Base-by-base conservation (phyloP, 805 yeast genomes). In the Nematodospora valgi region DNA sequence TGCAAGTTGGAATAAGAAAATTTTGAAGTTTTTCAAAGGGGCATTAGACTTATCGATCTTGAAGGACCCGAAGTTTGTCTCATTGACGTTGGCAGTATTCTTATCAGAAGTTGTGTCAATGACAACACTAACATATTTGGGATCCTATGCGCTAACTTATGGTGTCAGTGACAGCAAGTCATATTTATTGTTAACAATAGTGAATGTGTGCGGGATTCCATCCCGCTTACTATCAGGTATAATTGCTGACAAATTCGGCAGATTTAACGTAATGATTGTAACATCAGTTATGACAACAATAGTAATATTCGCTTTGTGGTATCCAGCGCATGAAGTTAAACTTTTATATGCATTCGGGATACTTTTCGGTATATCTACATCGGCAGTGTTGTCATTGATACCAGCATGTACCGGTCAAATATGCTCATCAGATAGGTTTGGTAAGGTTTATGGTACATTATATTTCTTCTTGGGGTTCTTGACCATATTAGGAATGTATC, bases 321-420 rank as follows among this genome's bases (percentile, higher is more conserved):
- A 52, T 8, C 61, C 60, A 2, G 61, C 77, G 66, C 16, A 48
- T 46, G 35, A 40, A 47, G 10, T 58, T 45, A 14, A 71, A 51
- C 6, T 51, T 59, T 28, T 71, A 64, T 54, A 47, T 52, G 71
- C 68, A 2, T 78, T 74, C 43, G 57, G 76, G 10, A 64, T 59
- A 1, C 44, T 73, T 4, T 78, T 70, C 50, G 86, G 86, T 0
- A 69, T 78, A 38, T 59, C 70, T 32, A 66, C 80, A 4, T 76
- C 82, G 4, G 69, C 82, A 0, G 72, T 77, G 4, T 58, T 78
- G 32, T 69, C 82, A 3, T 48, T 78, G 29, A 70, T 78, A 11
- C 83, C 84, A 2, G 78, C 74, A 2, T 74, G 82, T 45, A 62
- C 75, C 23, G 81, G 80, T 1, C 78, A 74, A 34, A 74, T 80